Conservation (phyloP, 208 protist genomes). For the Vickermania ingenoplastis region DNA sequence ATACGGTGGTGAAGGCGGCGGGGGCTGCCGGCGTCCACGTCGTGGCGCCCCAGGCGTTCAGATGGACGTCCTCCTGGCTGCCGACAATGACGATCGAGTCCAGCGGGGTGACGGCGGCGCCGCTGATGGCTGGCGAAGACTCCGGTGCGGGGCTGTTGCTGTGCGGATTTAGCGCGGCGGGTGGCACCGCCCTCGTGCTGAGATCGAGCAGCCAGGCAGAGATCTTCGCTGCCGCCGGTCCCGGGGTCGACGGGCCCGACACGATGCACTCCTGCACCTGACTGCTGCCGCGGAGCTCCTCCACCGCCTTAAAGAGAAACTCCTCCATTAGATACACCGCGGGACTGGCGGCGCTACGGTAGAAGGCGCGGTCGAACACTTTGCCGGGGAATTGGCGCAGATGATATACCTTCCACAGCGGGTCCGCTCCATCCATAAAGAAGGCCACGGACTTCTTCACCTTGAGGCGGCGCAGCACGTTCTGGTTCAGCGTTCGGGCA, state of each 20-base stretch:
- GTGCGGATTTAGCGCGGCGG: slow-evolving; percentile 13
- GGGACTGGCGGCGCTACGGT: slow-evolving; percentile 60
- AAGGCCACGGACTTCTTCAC: slow-evolving; percentile 52
- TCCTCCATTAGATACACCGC: slow-evolving; percentile 65
- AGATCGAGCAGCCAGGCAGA: slow-evolving; percentile 69
- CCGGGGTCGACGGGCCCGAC: slow-evolving; percentile 37
- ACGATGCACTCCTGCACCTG: slow-evolving; percentile 43
- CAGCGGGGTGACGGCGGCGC: neutral
- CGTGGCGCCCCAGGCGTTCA: slow-evolving; percentile 26
- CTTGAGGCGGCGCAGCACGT: slow-evolving; percentile 44
- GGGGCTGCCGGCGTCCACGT: neutral
- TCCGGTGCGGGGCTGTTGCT: slow-evolving; percentile 7
- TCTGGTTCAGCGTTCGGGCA: slow-evolving; percentile 36
- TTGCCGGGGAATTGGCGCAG: slow-evolving; percentile 47
- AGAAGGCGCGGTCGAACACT: slow-evolving; percentile 46
- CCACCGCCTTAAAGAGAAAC: slow-evolving; percentile 21
- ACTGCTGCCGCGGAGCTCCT: slow-evolving; percentile 21
- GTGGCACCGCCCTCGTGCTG: slow-evolving; percentile 13
- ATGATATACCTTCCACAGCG: slow-evolving; percentile 62
- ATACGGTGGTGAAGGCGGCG: slow-evolving; percentile 54
- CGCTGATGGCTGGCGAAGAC: slow-evolving; percentile 26
- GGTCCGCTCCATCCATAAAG: slow-evolving; percentile 54
- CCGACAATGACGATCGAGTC: slow-evolving; percentile 40
- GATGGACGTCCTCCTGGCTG: slow-evolving; percentile 45
- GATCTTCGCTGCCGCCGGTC: slow-evolving; percentile 59